Evolutionary conservation across 2,329 filamentous ascomycete species (phyloP).

Genomic region (Coleophoma cylindrospora): DNA sequence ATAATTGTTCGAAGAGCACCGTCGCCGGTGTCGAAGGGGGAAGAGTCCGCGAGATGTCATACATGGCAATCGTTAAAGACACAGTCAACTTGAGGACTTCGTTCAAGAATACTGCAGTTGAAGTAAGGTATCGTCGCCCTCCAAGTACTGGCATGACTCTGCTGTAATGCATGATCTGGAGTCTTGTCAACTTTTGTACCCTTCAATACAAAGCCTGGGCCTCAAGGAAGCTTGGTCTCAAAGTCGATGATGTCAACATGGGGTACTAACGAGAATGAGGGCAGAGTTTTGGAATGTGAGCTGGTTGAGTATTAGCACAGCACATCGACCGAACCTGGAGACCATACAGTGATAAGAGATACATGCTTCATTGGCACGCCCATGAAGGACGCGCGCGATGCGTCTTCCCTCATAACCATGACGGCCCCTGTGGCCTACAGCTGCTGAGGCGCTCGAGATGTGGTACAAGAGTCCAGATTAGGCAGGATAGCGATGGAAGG

Average conservation of each 20-base stretch:
- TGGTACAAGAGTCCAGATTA: too few species aligned
- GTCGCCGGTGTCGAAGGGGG: slow-evolving; percentile 77
- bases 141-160: slow-evolving; percentile 82
- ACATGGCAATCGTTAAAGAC: slow-evolving; percentile 79
- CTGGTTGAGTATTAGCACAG: slow-evolving; percentile 37
- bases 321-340: slow-evolving; percentile 13
- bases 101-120: slow-evolving; percentile 89
- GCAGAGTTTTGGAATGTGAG: slow-evolving; percentile 77
- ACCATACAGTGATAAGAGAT: slow-evolving; percentile 57
- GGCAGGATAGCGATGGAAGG: too few species aligned
- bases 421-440: background rate
- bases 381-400: slow-evolving; percentile 22
- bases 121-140: slow-evolving; percentile 86
- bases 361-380: slow-evolving; percentile 65
- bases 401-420: slow-evolving; percentile 1
- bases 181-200: slow-evolving; percentile 9
- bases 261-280: slow-evolving; percentile 58
- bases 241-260: slow-evolving; percentile 4
- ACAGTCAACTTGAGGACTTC: slow-evolving; percentile 88
- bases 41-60: slow-evolving; percentile 75
- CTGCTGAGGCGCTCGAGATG: background rate
- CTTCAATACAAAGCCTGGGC: too few species aligned
- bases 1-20: slow-evolving; percentile 74
- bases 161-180: slow-evolving; percentile 87
- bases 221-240: background rate